Conservation (phyloP, 2,329 filamentous ascomycete species). For the Trichoderma breve region DNA sequence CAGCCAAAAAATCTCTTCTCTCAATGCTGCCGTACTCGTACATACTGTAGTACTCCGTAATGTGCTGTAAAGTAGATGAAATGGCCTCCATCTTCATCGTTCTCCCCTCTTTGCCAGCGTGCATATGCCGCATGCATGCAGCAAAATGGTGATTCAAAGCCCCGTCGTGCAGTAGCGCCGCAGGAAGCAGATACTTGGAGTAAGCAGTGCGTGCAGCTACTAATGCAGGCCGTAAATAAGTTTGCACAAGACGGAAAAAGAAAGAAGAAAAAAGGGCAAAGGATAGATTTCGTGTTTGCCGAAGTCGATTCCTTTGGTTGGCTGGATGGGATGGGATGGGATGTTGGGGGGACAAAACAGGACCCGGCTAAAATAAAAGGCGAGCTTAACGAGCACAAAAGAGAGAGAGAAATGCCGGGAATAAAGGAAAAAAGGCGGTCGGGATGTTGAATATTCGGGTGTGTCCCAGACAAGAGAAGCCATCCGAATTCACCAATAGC, state of each 20-base stretch:
- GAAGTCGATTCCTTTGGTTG: conserved; percentile 1
- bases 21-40: neutral
- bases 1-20: neutral
- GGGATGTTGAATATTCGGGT: neutral
- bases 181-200: neutral
- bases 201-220: conserved; percentile 13
- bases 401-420: neutral
- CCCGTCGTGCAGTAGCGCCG: conserved; percentile 11
- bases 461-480: neutral
- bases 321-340: neutral
- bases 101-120: neutral
- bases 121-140: conserved; percentile 4
- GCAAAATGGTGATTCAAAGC: conserved; percentile 9
- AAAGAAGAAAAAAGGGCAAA: neutral
- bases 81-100: neutral
- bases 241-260: neutral
- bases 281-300: neutral
- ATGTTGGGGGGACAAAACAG: neutral
- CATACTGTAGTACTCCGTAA: too few species aligned
- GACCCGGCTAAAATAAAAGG: neutral
- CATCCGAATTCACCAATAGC: neutral
- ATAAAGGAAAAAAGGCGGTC: conserved; percentile 3
- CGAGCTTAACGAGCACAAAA: neutral
- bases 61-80: neutral
- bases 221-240: neutral